phyloP scores from a whole-genome alignment of 2,329 filamentous ascomycete species.

The Diaporthe velutina region DNA sequence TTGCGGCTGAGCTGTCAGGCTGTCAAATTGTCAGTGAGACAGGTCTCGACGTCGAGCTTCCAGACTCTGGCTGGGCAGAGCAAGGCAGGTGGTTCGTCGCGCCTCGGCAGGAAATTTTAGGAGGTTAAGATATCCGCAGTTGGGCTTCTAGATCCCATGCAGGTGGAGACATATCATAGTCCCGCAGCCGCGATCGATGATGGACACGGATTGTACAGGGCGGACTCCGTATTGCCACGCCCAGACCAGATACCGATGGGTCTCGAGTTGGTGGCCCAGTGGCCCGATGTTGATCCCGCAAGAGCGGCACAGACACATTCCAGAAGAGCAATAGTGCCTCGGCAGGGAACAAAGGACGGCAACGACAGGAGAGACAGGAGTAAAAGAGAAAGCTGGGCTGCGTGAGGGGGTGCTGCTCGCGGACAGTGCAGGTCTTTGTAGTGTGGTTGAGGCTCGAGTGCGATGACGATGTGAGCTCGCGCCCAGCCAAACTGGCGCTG shows the following conservation, averaged over 20 bases:
- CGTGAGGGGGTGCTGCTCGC: constrained; percentile 1
- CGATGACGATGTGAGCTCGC: constrained; percentile 12
- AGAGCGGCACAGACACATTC: constrained; percentile 24
- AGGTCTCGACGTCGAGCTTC: not conserved
- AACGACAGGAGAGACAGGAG: not conserved
- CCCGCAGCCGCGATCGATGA: constrained; percentile 27
- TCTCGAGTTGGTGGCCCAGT: not conserved
- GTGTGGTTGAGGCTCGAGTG: constrained; percentile 9
- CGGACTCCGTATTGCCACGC: constrained; percentile 31
- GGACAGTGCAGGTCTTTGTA: constrained; percentile 20
- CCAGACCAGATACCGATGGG: constrained; percentile 7
- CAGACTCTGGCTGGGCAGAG: not conserved
- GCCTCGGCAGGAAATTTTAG: constrained; percentile 32
- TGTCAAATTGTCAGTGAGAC: not conserved
- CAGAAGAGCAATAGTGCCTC: constrained; percentile 11
- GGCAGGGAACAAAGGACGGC: constrained; percentile 14
- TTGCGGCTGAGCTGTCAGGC: not conserved
- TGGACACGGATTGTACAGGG: constrained; percentile 10
- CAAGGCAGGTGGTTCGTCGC: constrained; percentile 1
- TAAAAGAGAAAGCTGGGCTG: not conserved
- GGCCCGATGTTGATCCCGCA: constrained; percentile 27
- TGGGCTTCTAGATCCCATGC: constrained; percentile 37
- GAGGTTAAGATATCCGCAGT: constrained; percentile 39
- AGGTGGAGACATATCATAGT: constrained; percentile 35
- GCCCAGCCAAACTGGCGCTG: not conserved